phyloP scores from a whole-genome alignment of 2,329 filamentous ascomycete genomes.

The Colletotrichum filicis region DNA sequence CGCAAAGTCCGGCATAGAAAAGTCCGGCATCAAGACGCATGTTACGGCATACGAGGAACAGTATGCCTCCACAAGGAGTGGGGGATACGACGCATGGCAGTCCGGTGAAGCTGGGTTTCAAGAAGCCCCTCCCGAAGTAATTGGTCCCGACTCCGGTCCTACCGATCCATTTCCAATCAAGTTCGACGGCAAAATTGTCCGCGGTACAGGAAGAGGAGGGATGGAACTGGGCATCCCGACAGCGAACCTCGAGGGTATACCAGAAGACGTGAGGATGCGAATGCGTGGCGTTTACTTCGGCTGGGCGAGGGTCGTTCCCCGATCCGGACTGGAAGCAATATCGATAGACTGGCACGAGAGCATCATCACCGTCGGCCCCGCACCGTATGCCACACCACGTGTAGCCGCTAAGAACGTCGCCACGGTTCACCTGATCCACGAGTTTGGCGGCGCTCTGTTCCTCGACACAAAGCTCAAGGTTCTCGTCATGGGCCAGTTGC shows the following conservation, averaged over 20 bases:
- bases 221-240: constrained; percentile 60
- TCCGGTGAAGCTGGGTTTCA: constrained; percentile 40
- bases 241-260: constrained; percentile 63
- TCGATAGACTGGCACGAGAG: constrained; percentile 66
- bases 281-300: constrained; percentile 73
- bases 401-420: constrained; percentile 63
- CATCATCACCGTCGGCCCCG: constrained; percentile 66
- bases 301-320: constrained; percentile 63
- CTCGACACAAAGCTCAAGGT: constrained; percentile 59
- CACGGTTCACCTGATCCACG: constrained; percentile 64
- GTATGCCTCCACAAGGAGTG: constrained; percentile 46
- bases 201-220: constrained; percentile 53
- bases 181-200: constrained; percentile 60
- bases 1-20: constrained; percentile 33
- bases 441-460: constrained; percentile 57
- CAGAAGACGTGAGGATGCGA: constrained; percentile 62
- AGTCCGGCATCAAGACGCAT: constrained; percentile 43
- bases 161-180: constrained; percentile 63
- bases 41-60: constrained; percentile 48
- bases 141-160: constrained; percentile 64
- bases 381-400: constrained; percentile 55
- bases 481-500: constrained; percentile 70
- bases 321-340: constrained; percentile 44
- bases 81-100: constrained; percentile 49
- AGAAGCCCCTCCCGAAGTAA: constrained; percentile 47